phyloP scores from a whole-genome alignment of 306 rosid genomes.

The Abrus pulchellus region DNA sequence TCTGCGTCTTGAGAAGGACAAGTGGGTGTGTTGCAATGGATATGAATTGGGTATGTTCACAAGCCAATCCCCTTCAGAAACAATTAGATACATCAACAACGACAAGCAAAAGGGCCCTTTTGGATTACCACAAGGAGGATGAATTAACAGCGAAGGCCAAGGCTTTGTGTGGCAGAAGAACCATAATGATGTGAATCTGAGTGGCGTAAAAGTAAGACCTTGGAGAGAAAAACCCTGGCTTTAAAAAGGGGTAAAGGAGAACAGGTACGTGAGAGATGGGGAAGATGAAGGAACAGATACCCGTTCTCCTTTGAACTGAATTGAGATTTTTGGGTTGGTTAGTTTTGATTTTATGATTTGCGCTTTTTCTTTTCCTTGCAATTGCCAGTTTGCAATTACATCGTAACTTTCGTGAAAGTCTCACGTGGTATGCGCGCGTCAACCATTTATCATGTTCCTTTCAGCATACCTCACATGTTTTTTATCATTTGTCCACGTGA shows the following conservation, averaged over 20 bases:
- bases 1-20: conserved; percentile 59
- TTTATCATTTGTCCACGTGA: conserved; percentile 22
- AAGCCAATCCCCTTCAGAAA: conserved; percentile 63
- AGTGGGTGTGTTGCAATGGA: conserved; percentile 53
- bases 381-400: conserved; percentile 14
- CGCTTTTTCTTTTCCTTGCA: not conserved
- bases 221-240: not conserved
- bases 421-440: conserved; percentile 28
- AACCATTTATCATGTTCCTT: not conserved
- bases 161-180: conserved; percentile 2
- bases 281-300: conserved; percentile 12
- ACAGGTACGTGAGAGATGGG: conserved; percentile 31
- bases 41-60: conserved; percentile 66
- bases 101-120: conserved; percentile 31
- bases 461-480: not conserved
- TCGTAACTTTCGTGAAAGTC: not conserved
- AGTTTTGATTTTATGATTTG: not conserved
- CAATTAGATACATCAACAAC: conserved; percentile 75
- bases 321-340: not conserved
- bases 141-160: not conserved
- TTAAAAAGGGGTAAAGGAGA: conserved; percentile 45
- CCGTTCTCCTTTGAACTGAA: conserved; percentile 54
- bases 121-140: conserved; percentile 33
- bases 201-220: not conserved
- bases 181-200: not conserved